Base-by-base conservation (phyloP, 1,284 basidiomycete species). In the Marasmius tenuissimus region DNA sequence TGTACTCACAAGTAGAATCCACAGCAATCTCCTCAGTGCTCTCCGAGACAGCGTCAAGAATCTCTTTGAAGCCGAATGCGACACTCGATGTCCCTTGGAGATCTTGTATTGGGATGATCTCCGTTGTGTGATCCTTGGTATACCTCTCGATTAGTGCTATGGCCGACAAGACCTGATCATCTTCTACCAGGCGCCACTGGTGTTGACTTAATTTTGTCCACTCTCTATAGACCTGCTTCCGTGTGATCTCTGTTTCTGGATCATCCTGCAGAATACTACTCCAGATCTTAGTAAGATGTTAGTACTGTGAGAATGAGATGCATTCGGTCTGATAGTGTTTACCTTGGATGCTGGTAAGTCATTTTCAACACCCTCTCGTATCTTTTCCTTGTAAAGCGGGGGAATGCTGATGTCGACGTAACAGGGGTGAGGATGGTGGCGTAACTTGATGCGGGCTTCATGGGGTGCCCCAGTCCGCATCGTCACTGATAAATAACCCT, bases 1-100 rank as follows among this genome's bases (percentile, higher is more conserved):
- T 34, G 16, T 37, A 54, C 64, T 55, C 53, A 68, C 67, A 69
- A 1, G 67, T 68, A 8, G 65, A 68, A 49, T 69, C 67, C 59
- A 69, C 55, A 4, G 63, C 58, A 8, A 69, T 18, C 37, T 68
- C 67, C 7, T 59, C 61, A 10, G 49, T 58, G 0, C 59, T 22
- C 0, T 4, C 12, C 8, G 47, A 63, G 16, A 22, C 57, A 8
- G 42, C 58, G 35, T 63, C 59, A 14, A 69, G 50, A 1, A 65
- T 52, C 35, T 69, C 67, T 37, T 51, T 60, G 18, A 68, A 62
- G 0, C 57, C 54, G 55, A 66, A 69, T n/a, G 67, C 68, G 39
- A 68, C 61, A 20, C 42, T 20, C 37, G 57, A 33, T 10, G 52
- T 56, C 8, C 68, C 66, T 7, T 47, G 16, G 27, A 59, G 54